phyloP scores from a whole-genome alignment of 2,329 filamentous ascomycete species.

The Chalara sp. region DNA sequence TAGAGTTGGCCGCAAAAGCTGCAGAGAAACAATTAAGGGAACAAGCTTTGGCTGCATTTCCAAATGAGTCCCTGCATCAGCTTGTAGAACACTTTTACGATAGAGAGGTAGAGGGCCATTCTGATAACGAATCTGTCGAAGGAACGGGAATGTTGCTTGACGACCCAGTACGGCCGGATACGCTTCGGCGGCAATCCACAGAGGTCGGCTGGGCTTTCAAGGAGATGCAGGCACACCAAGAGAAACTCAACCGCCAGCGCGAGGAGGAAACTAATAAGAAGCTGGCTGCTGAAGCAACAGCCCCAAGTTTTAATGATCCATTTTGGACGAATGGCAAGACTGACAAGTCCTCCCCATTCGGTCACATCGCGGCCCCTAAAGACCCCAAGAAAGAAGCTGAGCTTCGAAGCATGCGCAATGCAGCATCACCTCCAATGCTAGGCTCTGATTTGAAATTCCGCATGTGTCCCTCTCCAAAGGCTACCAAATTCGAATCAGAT shows the following conservation, averaged over 20 bases:
- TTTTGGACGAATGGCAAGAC: slow-evolving; percentile 30
- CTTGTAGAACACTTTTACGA: slow-evolving; percentile 30
- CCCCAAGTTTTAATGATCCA: slow-evolving; percentile 25
- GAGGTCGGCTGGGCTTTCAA: slow-evolving; percentile 26
- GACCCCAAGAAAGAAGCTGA: slow-evolving; percentile 21
- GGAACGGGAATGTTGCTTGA: slow-evolving; percentile 23
- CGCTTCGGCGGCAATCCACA: slow-evolving; percentile 21
- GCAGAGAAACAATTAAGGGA: slow-evolving; percentile 73
- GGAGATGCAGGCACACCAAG: slow-evolving; percentile 29
- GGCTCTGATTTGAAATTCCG: slow-evolving; percentile 76
- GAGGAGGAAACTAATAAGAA: slow-evolving; percentile 27
- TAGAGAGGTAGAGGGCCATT: slow-evolving; percentile 24
- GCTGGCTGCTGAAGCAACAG: slow-evolving; percentile 25
- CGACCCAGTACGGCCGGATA: slow-evolving; percentile 11
- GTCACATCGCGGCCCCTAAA: slow-evolving; percentile 4
- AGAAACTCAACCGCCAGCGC: slow-evolving; percentile 23
- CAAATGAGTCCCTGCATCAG: slow-evolving; percentile 48
- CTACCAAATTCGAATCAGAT: slow-evolving; percentile 76
- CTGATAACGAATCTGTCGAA: slow-evolving; percentile 26
- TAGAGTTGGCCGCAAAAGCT: slow-evolving; percentile 72
- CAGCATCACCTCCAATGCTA: slow-evolving; percentile 75
- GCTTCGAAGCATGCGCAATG: slow-evolving; percentile 48
- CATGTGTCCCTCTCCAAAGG: slow-evolving; percentile 73
- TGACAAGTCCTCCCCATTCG: slow-evolving; percentile 12
- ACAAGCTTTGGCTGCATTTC: slow-evolving; percentile 71